Conservation (phyloP, 441 rosid genomes). For the Mallotus japonicus region DNA sequence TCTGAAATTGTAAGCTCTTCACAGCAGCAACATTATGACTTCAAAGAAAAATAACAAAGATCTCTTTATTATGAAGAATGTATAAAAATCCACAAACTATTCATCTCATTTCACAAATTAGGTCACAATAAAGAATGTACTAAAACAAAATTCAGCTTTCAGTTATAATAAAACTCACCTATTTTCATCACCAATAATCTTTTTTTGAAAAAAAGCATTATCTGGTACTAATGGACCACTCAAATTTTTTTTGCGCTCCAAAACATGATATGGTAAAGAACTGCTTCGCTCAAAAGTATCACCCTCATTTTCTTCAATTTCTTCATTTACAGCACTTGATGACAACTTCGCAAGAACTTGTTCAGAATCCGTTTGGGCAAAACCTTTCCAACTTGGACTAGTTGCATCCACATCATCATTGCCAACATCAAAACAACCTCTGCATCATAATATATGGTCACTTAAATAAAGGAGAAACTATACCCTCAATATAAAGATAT, state of each 20-base stretch:
- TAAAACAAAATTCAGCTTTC: neutral
- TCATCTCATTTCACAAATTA: neutral
- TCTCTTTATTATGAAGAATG: neutral
- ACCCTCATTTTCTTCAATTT: constrained; percentile 41
- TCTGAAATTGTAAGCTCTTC: neutral
- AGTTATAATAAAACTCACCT: constrained; percentile 48
- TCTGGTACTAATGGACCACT: constrained; percentile 72
- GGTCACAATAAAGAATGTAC: neutral
- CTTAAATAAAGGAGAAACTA: constrained; percentile 11
- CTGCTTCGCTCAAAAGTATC: constrained; percentile 45
- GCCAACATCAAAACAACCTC: constrained; percentile 85
- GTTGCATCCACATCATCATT: constrained; percentile 62
- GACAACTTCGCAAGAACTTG: constrained; percentile 39
- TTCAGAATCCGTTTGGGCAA: constrained; percentile 42
- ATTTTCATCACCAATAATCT: constrained; percentile 51
- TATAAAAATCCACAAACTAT: neutral
- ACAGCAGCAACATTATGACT: neutral
- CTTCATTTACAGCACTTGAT: constrained; percentile 38
- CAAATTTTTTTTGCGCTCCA: constrained; percentile 53
- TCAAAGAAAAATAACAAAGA: neutral
- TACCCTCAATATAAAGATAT: neutral
- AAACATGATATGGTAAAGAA: constrained; percentile 42
- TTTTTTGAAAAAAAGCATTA: constrained; percentile 54
- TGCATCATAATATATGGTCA: constrained; percentile 37
- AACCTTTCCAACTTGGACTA: constrained; percentile 56